Conservation (phyloP, 1,139 yeast species). For the Debaryomycetaceae sp. region DNA sequence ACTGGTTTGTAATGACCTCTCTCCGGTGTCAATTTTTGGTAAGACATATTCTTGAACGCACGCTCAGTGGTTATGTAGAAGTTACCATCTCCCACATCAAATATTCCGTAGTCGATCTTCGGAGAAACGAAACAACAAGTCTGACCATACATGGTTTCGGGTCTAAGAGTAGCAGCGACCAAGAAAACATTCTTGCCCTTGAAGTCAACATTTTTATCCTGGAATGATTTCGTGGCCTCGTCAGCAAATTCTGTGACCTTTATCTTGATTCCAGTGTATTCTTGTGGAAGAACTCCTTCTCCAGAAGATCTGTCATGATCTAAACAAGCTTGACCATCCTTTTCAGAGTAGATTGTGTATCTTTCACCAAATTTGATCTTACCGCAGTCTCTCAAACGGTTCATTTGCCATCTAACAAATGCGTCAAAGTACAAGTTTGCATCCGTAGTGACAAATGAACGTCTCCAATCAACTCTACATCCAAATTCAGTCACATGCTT, state of each 20-base stretch:
- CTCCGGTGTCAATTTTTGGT: constrained; percentile 85
- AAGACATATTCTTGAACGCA: constrained; percentile 98
- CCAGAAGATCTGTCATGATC: constrained; percentile 98
- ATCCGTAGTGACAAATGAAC: constrained; percentile 93
- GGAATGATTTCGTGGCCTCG: constrained; percentile 51
- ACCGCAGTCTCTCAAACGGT: constrained; percentile 76
- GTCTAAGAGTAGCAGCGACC: constrained; percentile 97
- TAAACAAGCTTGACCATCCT: constrained; percentile 99
- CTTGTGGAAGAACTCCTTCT: constrained; percentile 97
- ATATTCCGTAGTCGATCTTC: constrained; percentile 86
- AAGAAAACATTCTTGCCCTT: constrained; percentile 65
- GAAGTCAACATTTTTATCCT: constrained; percentile 42
- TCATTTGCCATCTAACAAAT: constrained; percentile 95
- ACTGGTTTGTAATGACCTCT: constrained; percentile 75
- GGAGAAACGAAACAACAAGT: constrained; percentile 98
- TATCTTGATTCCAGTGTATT: constrained; percentile 90
- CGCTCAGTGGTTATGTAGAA: constrained; percentile 89
- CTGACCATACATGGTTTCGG: constrained; percentile 99
- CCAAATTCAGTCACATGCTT: constrained; percentile 80
- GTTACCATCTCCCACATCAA: constrained; percentile 75
- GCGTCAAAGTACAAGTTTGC: constrained; percentile 94
- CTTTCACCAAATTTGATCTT: constrained; percentile 98
- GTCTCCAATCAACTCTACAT: constrained; percentile 97
- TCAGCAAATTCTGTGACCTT: constrained; percentile 59
- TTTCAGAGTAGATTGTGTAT: constrained; percentile 94